These are phyloP conservation scores for Akanthomyces lecanii DNA, from an alignment of 2,329 filamentous ascomycete genomes.

Conservation along the genomic window DNA sequence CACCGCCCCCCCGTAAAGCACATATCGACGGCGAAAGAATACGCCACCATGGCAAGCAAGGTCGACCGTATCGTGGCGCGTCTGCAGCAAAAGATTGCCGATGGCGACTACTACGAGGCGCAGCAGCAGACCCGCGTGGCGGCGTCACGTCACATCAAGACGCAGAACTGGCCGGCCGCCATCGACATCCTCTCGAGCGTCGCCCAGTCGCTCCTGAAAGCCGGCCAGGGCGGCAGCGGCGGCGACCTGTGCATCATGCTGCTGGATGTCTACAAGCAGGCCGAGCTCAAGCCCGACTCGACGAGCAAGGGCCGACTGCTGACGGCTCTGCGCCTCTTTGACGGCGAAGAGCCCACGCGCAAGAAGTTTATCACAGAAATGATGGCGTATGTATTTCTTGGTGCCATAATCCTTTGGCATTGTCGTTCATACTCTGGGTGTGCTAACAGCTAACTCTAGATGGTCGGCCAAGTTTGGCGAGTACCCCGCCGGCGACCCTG, in stretches of 20 bases:
- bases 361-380: conserved; percentile 90
- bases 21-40: neutral
- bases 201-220: conserved; percentile 78
- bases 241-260: conserved; percentile 86
- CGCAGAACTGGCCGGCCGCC: conserved; percentile 76
- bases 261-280: conserved; percentile 87
- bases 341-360: conserved; percentile 77
- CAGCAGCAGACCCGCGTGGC: conserved; percentile 97
- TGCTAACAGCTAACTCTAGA: conserved; percentile 23
- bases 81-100: conserved; percentile 81
- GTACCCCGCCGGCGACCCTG: conserved; percentile 86
- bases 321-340: conserved; percentile 75
- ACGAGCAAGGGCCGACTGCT: conserved; percentile 70
- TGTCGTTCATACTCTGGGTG: neutral
- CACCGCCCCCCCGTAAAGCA: no score
- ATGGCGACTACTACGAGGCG: conserved; percentile 95
- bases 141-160: conserved; percentile 88
- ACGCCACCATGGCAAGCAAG: conserved; percentile 35
- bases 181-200: conserved; percentile 83
- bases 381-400: conserved; percentile 54
- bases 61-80: conserved; percentile 51
- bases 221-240: conserved; percentile 89
- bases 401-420: neutral
- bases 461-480: conserved; percentile 87
- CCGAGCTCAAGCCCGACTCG: conserved; percentile 72